phyloP scores from a whole-genome alignment of 1,139 yeast genomes.

The Lodderomyces beijingensis region DNA sequence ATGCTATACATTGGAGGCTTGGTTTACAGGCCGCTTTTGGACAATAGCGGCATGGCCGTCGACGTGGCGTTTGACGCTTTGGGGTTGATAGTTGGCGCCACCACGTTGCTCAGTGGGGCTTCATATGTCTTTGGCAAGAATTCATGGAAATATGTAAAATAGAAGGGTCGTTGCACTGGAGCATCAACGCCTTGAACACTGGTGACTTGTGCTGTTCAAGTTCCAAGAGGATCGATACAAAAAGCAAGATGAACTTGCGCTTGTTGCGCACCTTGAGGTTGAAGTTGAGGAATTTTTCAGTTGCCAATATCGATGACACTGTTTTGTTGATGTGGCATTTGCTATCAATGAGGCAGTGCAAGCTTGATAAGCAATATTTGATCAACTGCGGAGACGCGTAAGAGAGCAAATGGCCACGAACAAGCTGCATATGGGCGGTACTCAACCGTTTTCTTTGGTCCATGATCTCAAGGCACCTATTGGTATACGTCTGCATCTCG shows the following conservation, averaged over 20 bases:
- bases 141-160: conserved; percentile 48
- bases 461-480: conserved; percentile 7
- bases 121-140: conserved; percentile 66
- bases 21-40: conserved; percentile 61
- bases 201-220: conserved; percentile 5
- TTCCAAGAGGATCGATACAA: conserved; percentile 1
- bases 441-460: too few relatives aligned
- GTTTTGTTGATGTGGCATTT: conserved; percentile 3
- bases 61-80: conserved; percentile 15
- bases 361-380: conserved; percentile 9
- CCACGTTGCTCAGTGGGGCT: conserved; percentile 76
- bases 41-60: conserved; percentile 15
- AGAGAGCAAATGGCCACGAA: too few relatives aligned
- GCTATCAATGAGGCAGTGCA: conserved; percentile 5
- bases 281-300: conserved; percentile 3
- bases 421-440: too few relatives aligned
- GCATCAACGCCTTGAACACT: conserved; percentile 10
- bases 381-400: too few relatives aligned
- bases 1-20: conserved; percentile 83
- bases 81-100: conserved; percentile 54
- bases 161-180: conserved; percentile 10
- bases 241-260: conserved; percentile 3
- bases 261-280: conserved; percentile 6
- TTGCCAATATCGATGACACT: conserved; percentile 6
- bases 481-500: too few relatives aligned